Evolutionary conservation across 2,329 filamentous ascomycete species (phyloP).

Genomic region (Corniculantispora saksenae): DNA sequence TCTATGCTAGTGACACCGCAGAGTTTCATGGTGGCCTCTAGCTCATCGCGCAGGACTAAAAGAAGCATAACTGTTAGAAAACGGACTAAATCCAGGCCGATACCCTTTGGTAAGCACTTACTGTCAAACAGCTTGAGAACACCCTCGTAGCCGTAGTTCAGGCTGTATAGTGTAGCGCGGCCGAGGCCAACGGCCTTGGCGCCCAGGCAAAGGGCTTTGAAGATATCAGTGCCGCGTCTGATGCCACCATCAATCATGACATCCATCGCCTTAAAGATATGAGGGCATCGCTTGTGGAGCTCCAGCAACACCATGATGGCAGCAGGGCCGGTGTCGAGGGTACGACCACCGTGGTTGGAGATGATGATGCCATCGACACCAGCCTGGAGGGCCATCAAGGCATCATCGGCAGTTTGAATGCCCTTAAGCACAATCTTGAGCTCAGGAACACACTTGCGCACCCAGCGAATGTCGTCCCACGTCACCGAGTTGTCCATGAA

Average conservation of each 20-base stretch:
- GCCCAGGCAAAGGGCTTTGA: conserved; percentile 67
- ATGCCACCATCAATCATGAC: conserved; percentile 67
- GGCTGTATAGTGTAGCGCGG: conserved; percentile 58
- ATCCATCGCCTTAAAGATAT: conserved; percentile 60
- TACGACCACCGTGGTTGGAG: conserved; percentile 69
- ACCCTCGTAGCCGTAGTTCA: conserved; percentile 63
- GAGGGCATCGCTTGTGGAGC: conserved; percentile 60
- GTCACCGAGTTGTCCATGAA: conserved; percentile 61
- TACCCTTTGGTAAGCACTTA: conserved; percentile 34
- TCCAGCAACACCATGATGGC: conserved; percentile 63
- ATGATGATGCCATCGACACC: conserved; percentile 69
- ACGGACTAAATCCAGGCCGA: no score
- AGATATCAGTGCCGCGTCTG: conserved; percentile 64
- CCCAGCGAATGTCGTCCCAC: conserved; percentile 69
- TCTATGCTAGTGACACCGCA: conserved; percentile 63
- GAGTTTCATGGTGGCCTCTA: conserved; percentile 67
- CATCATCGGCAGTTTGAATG: conserved; percentile 67
- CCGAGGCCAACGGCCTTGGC: conserved; percentile 65
- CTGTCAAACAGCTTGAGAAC: conserved; percentile 54
- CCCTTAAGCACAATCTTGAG: conserved; percentile 67
- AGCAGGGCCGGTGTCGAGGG: conserved; percentile 51
- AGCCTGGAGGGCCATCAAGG: conserved; percentile 56
- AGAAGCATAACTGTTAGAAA: not conserved
- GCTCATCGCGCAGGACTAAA: conserved; percentile 53
- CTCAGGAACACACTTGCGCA: conserved; percentile 48